Base-by-base conservation (phyloP, 2,329 filamentous ascomycete genomes). In the Metarhizium rileyi region DNA sequence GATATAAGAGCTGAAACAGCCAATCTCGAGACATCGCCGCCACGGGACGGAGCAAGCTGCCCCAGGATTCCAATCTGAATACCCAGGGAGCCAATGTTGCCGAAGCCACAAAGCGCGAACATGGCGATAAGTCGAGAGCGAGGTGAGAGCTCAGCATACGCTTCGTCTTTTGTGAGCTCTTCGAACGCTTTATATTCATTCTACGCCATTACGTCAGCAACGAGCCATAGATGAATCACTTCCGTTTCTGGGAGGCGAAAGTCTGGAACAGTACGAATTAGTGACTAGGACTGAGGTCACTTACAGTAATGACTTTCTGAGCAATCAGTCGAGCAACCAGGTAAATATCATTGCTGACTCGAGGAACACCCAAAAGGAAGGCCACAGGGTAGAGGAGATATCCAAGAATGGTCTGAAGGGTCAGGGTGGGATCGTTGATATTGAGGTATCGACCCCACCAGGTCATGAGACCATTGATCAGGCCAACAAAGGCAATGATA, bases 61-160 rank as follows among this genome's bases (percentile, higher is more conserved):
- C 84, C 80, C 47, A 95, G 76, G 51, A 94, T 87, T 72, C 89
- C 89, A 53, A 95, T 93, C 69, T 95, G 89, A 50, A 89, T 91
- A 63, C 89, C 89, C 44, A 95, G 77, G 27, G 87, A 91, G 48
- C 86, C 86, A 57, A 95, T 85, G 71, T 95, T 95, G 54, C 87
- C 90, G 64, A 89, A 89, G 25, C 81, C 81, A 67, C 88, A 94
- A 56, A 90, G 78, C 20, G 87, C 86, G 63, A 95, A 95, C 46
- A 87, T 94, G 43, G 85, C 87, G 61, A 95, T 94, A 56, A 95
- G 77, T 43, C 76, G 76, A 23, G 87, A 88, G 48, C 89, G 87
- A 16, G 78, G 70, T 27, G 80, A 81, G 53, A 95, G 75, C 26
- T 63, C 55, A 48, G 68, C 67, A 64, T 86, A 90, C 61, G 84